Base-by-base conservation (phyloP, 441 rosid species). In the Mallotus japonicus region DNA sequence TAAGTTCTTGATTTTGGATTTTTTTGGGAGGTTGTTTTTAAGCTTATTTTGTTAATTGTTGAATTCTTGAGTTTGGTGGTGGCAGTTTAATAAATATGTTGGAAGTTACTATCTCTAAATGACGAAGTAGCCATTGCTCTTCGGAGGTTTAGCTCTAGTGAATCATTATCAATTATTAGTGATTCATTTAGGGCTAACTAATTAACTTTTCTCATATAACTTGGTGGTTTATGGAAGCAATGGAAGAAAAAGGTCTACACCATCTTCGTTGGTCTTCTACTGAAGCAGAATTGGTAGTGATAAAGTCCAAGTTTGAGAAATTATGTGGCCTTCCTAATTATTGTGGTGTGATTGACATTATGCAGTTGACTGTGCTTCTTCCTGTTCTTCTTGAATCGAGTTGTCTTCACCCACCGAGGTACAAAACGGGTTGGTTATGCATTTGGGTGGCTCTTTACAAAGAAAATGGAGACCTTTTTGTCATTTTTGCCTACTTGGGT, bases 201-300 rank as follows among this genome's bases (percentile, higher is more conserved):
- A 76, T 91, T 97, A n/a, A 89, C 89, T 22, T 95, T 95, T 90
- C 97, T 44, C 99, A 92, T 73, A 75, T 89, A 82, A 95, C 98
- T 62, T 92, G 95, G 96, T 87, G 96, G 60, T 95, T 90, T 76
- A 92, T 95, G 54, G 96, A 90, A 79, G 88, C 98, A 56, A 88
- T 91, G 96, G 98, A 95, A 81, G 91, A 89, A 81, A 83, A 87
- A 79, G 97, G 87, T 10, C 75, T 86, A 22, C 89, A 79, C 55
- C 98, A 90, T 82, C 90, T 95, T 75, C 75, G 65, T 10, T 92
- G 98, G 99, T 97, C 99, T 64, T 78, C 84, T 47, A 67, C 81
- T 3, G 87, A 84, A 76, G 74, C 78, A 0, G 89, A 91, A 42
- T 75, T 79, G 76, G 85, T 77, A 49, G 84, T 73, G n/a, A 73